phyloP scores from a whole-genome alignment of 2,329 filamentous ascomycete genomes.

The Pseudonectria buxi region DNA sequence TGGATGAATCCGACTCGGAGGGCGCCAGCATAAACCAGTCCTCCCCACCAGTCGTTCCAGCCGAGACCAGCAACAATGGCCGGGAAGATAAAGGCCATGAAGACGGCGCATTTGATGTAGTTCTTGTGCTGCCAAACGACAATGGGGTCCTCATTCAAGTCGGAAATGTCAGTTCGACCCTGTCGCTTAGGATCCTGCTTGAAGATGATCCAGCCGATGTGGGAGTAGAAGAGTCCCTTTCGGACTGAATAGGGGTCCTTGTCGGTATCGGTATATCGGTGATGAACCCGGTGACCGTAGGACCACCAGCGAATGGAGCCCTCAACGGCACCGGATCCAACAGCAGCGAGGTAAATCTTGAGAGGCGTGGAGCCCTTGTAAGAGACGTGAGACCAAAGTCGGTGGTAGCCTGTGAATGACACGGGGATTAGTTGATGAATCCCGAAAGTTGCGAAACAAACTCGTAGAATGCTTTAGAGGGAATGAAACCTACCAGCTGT shows the following conservation, averaged over 20 bases:
- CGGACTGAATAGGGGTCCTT: conserved; percentile 89
- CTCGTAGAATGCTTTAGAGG: too few species aligned
- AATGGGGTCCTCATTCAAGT: conserved; percentile 78
- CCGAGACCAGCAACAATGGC: conserved; percentile 67
- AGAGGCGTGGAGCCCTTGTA: conserved; percentile 73
- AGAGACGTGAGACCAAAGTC: conserved; percentile 79
- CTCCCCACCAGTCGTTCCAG: conserved; percentile 76
- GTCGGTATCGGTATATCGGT: conserved; percentile 87
- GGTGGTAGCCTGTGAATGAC: conserved; percentile 38
- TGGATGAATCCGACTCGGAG: conserved; percentile 85
- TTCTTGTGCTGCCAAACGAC: conserved; percentile 85
- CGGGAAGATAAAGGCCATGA: conserved; percentile 72
- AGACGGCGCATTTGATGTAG: conserved; percentile 72
- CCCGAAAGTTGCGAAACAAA: too few species aligned
- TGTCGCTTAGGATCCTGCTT: conserved; percentile 89
- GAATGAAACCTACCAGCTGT: conserved; percentile 54
- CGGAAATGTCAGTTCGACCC: conserved; percentile 80
- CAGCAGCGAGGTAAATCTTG: conserved; percentile 73
- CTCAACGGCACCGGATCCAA: conserved; percentile 76
- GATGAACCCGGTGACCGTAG: conserved; percentile 77
- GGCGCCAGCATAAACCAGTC: conserved; percentile 79
- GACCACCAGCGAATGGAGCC: conserved; percentile 88
- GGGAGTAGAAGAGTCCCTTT: conserved; percentile 79
- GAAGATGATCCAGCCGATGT: conserved; percentile 84
- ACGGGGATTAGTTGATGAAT: conserved; percentile 1